These are phyloP conservation scores for Microbotryum silenes-acaulis DNA, from an alignment of 1,284 basidiomycete species.

Conservation along the genomic window DNA sequence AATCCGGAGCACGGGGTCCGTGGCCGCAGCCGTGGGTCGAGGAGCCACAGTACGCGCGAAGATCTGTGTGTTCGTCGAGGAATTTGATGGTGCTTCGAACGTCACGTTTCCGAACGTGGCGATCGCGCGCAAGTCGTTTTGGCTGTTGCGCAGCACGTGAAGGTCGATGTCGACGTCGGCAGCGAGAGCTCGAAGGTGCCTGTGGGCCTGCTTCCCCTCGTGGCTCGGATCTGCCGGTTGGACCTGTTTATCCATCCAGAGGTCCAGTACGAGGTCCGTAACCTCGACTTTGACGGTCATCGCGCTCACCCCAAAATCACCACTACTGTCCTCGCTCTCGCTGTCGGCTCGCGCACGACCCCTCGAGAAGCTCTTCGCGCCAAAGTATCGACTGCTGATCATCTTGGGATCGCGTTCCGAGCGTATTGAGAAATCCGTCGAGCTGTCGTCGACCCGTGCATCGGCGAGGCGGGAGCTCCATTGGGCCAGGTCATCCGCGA, in stretches of 20 bases:
- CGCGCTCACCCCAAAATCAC: conserved; percentile 33
- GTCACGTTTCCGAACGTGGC: conserved; percentile 56
- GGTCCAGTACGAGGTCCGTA: conserved; percentile 49
- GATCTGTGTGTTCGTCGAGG: conserved; percentile 40
- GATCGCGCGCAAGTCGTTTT: conserved; percentile 65
- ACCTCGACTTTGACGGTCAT: conserved; percentile 39
- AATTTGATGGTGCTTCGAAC: conserved; percentile 45
- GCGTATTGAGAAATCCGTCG: conserved; percentile 22
- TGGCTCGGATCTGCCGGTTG: conserved; percentile 24
- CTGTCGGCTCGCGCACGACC: conserved; percentile 26
- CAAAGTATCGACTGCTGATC: conserved; percentile 76
- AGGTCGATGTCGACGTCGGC: conserved; percentile 59
- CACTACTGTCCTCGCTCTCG: conserved; percentile 41
- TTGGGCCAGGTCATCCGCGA: conserved; percentile 72
- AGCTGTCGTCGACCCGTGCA: conserved; percentile 18
- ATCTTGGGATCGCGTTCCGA: conserved; percentile 52
- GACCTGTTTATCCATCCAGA: conserved; percentile 45
- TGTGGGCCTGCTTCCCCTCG: conserved; percentile 1
- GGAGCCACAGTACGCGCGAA: conserved; percentile 48
- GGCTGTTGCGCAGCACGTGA: conserved; percentile 58
- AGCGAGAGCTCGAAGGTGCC: conserved; percentile 54
- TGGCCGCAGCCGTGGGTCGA: conserved; percentile 40
- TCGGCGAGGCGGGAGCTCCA: conserved; percentile 42
- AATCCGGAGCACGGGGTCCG: conserved; percentile 50
- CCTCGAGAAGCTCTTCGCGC: conserved; percentile 48